Conservation (phyloP, 1,284 basidiomycete species). For the Pulchroboletus neoregius region DNA sequence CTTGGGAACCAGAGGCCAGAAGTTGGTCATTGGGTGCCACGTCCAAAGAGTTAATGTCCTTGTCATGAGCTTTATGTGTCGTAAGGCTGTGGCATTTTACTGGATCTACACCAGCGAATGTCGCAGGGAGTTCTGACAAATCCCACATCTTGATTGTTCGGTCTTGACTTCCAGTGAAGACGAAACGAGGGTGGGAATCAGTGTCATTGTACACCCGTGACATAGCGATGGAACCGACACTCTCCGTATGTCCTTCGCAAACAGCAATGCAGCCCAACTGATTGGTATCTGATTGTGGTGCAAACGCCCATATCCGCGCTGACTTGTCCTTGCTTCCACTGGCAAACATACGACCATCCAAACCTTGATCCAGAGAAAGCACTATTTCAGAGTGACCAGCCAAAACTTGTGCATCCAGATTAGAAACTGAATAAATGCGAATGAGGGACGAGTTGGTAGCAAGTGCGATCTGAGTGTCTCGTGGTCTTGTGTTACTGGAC, state of each 20-base stretch:
- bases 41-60: conserved; percentile 98
- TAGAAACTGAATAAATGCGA: conserved; percentile 74
- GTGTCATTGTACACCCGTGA: conserved; percentile 41
- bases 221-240: conserved; percentile 87
- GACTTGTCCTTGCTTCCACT: conserved; percentile 93
- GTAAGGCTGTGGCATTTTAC: conserved; percentile 71
- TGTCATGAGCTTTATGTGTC: conserved; percentile 95
- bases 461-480: conserved; percentile 79
- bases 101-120: conserved; percentile 27
- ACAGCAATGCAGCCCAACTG: conserved; percentile 78
- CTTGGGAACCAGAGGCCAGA: conserved; percentile 93
- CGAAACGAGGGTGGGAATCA: conserved; percentile 49
- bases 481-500: conserved; percentile 20
- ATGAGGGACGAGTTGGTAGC: conserved; percentile 96
- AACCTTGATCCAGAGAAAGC: conserved; percentile 73
- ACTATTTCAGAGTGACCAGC: conserved; percentile 91
- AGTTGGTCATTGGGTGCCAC: conserved; percentile 87
- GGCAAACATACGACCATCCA: conserved; percentile 70
- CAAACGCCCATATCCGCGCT: conserved; percentile 79
- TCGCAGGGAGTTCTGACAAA: conserved; percentile 49
- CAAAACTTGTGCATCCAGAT: conserved; percentile 78
- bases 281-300: conserved; percentile 9
- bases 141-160: conserved; percentile 99
- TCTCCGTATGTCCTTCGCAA: conserved; percentile 94
- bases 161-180: conserved; percentile 95